phyloP scores from a whole-genome alignment of 495 filamentous ascomycete species.

The Apodospora peruviana region DNA sequence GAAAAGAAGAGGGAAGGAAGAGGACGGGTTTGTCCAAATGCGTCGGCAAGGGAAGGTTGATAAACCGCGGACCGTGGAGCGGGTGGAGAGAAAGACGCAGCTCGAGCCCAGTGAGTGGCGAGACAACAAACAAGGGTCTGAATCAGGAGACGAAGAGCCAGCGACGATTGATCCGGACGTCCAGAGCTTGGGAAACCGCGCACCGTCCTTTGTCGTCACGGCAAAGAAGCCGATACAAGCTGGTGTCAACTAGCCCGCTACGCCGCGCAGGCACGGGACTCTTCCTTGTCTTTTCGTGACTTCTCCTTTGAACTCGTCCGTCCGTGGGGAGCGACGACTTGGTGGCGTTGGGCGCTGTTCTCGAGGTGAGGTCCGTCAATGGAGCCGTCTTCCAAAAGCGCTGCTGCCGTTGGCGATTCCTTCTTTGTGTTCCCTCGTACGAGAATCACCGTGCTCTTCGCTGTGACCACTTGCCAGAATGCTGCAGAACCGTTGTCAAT shows the following conservation, averaged over 20 bases:
- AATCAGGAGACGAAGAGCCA: slow-evolving; percentile 1
- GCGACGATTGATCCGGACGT: not conserved
- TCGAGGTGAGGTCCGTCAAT: too few relatives aligned
- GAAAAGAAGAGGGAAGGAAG: slow-evolving; percentile 17
- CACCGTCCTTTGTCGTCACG: slow-evolving; percentile 1
- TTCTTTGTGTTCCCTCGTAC: not conserved
- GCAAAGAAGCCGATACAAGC: not conserved
- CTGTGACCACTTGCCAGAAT: not conserved
- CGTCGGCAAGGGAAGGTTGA: slow-evolving; percentile 4
- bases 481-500: not conserved
- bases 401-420: too few relatives aligned
- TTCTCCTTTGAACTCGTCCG: not conserved
- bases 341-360: too few relatives aligned
- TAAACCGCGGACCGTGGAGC: not conserved
- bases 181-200: not conserved
- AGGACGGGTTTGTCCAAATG: slow-evolving; percentile 1
- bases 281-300: not conserved
- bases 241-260: not conserved
- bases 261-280: not conserved
- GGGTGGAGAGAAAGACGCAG: not conserved
- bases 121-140: not conserved
- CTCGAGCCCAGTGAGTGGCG: slow-evolving; percentile 6
- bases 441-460: not conserved
- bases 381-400: too few relatives aligned
- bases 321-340: not conserved